Conservation (phyloP, 192 early-diverging fungal species). For the Fimicolochytrium jonesii region DNA sequence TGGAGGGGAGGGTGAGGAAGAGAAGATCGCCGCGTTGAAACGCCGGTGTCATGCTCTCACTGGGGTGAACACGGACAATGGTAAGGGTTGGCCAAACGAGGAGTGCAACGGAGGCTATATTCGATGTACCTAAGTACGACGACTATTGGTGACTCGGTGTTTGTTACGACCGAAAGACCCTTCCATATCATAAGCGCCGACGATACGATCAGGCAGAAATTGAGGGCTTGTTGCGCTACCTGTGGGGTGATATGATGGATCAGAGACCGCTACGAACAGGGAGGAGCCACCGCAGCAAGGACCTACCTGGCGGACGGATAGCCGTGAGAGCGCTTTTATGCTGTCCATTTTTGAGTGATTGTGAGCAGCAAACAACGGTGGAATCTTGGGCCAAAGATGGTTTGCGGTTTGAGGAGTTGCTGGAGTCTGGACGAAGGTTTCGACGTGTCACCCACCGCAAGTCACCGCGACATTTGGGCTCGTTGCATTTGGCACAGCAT, state of each 20-base stretch:
- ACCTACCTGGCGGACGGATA: constrained; percentile 16
- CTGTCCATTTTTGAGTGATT: constrained; percentile 16
- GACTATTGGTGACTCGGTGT: constrained; percentile 94
- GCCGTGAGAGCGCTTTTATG: constrained; percentile 7
- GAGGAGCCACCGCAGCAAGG: neutral
- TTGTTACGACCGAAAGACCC: constrained; percentile 73
- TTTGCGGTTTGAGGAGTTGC: too few species aligned
- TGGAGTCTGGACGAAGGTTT: too few species aligned
- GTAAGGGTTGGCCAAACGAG: neutral
- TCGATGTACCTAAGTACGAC: constrained; percentile 85
- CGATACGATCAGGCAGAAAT: constrained; percentile 82
- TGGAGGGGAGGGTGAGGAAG: constrained; percentile 70
- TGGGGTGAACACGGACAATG: constrained; percentile 19
- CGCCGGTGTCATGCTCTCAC: constrained; percentile 97
- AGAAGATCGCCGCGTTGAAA: constrained; percentile 92
- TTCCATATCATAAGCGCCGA: constrained; percentile 98
- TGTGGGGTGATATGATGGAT: neutral
- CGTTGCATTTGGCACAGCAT: too few species aligned
- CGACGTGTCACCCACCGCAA: too few species aligned
- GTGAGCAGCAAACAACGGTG: too few species aligned
- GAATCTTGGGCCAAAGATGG: too few species aligned
- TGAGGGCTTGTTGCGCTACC: constrained; percentile 66
- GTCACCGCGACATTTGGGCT: too few species aligned
- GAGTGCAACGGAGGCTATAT: constrained; percentile 40
- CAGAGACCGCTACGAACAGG: neutral